Evolutionary conservation across 345 rosid species (phyloP), one percentile per base, ranked within the genome.

Genomic region (Brassica incana): DNA sequence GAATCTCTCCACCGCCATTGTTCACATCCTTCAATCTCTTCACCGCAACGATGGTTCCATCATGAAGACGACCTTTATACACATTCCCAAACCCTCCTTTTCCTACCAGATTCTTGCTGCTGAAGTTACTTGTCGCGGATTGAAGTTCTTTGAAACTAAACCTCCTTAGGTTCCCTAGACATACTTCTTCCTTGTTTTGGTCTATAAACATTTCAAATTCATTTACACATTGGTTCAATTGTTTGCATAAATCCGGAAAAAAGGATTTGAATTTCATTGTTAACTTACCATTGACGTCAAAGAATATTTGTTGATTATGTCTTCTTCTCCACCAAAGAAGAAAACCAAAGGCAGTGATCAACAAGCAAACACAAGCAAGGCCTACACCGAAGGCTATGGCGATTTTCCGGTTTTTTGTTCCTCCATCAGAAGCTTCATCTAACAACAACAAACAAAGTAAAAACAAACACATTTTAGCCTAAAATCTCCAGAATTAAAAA

Each of bases 41-140:
- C 12, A 95, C 92, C 0, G 98, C 98, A 12, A 95, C 89, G 5
- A 88, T 71, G 0, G 90, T 88, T 61, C 92, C 92, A 82, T 95
- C 97, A 25, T 84, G 88, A 71, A 93, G 97, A 84, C 80, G 74
- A 38, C 99, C 97, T 85, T 88, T 95, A 78, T 93, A 95, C 1
- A 93, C 99, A 67, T 93, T 89, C 27, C 99, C 99, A 63, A 91
- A 95, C 40, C 99, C 98, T 63, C 99, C 97, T 76, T 91, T 89
- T 58, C 97, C 98, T 1, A 95, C 83, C 48, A 95, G 77, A 83
- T 90, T 93, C 88, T 90, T 91, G 88, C 88, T 83, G 85, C 95
- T 90, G 90, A 93, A 95, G 82, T 93, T 91, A 87, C 87, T 76
- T 4, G 98, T 95, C 5, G 97, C 99, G 7, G 48, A 74, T 82